A percentile compares a stretch with the other conserved stretches of the same genome.
Evolutionary conservation across 2,329 filamentous ascomycete species (phyloP).

Genomic region (Metarhizium sp.): DNA sequence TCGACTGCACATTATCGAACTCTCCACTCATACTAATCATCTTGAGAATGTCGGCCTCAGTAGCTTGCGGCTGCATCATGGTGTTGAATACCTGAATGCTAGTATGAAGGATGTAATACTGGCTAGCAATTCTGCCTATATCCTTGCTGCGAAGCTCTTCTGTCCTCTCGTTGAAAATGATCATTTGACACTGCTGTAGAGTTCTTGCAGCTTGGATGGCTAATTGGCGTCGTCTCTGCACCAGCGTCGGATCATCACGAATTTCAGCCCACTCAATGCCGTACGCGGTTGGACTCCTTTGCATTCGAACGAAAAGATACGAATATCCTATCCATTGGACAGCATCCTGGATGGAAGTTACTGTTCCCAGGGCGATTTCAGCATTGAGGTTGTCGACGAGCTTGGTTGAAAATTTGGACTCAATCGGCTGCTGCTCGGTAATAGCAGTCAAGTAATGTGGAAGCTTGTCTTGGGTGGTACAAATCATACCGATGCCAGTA

Average conservation of each 20-base stretch:
- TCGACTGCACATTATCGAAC: slow-evolving; percentile 91
- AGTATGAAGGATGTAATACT: slow-evolving; percentile 89
- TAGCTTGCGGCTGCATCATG: slow-evolving; percentile 79
- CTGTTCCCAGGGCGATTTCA: slow-evolving; percentile 86
- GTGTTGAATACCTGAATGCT: slow-evolving; percentile 95
- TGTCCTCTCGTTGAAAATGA: slow-evolving; percentile 92
- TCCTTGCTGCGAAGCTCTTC: slow-evolving; percentile 93
- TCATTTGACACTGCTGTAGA: slow-evolving; percentile 93
- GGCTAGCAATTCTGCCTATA: slow-evolving; percentile 90
- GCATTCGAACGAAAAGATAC: slow-evolving; percentile 95
- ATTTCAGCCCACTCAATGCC: slow-evolving; percentile 94
- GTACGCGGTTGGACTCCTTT: slow-evolving; percentile 80
- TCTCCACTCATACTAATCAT: slow-evolving; percentile 98
- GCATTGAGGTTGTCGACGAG: slow-evolving; percentile 95
- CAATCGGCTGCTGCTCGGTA: slow-evolving; percentile 92
- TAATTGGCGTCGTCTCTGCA: slow-evolving; percentile 74
- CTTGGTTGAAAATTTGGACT: slow-evolving; percentile 90
- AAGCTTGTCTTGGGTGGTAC: slow-evolving; percentile 89
- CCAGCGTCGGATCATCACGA: slow-evolving; percentile 76
- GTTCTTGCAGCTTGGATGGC: slow-evolving; percentile 82
- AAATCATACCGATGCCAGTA: slow-evolving; percentile 95
- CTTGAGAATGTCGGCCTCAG: slow-evolving; percentile 83
- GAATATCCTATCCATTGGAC: slow-evolving; percentile 98
- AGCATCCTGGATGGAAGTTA: slow-evolving; percentile 86
- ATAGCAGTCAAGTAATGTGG: slow-evolving; percentile 86